Evolutionary conservation across 2,329 filamentous ascomycete species (phyloP).

Genomic region (Verticillium klebahnii): DNA sequence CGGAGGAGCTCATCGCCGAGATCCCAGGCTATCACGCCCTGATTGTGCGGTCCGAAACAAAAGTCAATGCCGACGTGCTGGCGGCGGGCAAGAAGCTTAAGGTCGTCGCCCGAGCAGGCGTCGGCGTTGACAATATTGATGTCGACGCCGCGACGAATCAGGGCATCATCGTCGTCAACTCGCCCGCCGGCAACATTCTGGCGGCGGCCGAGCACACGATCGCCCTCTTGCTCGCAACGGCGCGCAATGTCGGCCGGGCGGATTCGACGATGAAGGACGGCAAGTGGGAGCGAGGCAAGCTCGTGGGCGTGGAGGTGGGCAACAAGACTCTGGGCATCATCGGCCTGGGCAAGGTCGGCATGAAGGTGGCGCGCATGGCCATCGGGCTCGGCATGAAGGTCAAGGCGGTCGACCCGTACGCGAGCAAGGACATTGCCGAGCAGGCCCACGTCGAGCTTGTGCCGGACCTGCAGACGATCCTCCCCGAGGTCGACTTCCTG

Average conservation of each 20-base stretch:
- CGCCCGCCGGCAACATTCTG: conserved; percentile 73
- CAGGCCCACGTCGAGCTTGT: conserved; percentile 63
- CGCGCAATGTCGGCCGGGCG: conserved; percentile 67
- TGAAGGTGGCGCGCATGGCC: conserved; percentile 76
- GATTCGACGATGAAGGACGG: conserved; percentile 66
- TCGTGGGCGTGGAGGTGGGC: conserved; percentile 74
- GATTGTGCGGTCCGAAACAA: conserved; percentile 77
- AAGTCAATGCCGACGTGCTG: conserved; percentile 67
- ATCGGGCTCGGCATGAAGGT: conserved; percentile 74
- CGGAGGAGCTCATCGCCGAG: conserved; percentile 59
- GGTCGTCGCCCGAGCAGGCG: conserved; percentile 75
- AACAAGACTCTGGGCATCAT: conserved; percentile 73
- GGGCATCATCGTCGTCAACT: conserved; percentile 78
- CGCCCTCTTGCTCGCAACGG: conserved; percentile 67
- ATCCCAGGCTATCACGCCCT: conserved; percentile 72
- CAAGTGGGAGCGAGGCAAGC: conserved; percentile 69
- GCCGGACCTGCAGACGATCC: conserved; percentile 52
- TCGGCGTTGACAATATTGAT: conserved; percentile 80
- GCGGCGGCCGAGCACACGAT: conserved; percentile 78
- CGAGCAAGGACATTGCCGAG: conserved; percentile 65
- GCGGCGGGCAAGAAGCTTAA: conserved; percentile 63
- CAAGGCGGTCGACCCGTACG: conserved; percentile 72
- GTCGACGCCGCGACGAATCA: conserved; percentile 66
- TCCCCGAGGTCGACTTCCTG: conserved; percentile 68
- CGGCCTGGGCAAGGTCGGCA: conserved; percentile 76